Evolutionary conservation across 78 protist genomes (phyloP).

Genomic region (Isochrysis galbana): DNA sequence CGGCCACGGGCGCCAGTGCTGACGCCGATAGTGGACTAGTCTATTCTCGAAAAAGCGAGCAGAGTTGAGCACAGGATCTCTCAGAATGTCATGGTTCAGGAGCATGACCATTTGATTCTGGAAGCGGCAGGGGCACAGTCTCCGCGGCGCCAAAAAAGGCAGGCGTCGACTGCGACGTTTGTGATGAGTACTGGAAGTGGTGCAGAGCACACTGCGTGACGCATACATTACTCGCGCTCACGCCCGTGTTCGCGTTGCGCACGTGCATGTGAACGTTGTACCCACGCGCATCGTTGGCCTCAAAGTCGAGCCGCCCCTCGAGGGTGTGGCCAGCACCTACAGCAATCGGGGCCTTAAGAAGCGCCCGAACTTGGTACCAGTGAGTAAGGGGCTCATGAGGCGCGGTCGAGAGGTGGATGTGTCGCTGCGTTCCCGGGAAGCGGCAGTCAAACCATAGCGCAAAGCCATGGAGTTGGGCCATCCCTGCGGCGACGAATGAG

Average conservation of each 20-base stretch:
- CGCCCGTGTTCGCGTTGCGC: conserved; percentile 9
- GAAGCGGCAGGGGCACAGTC: neutral
- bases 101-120: too few relatives aligned
- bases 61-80: too few relatives aligned
- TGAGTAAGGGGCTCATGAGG: neutral
- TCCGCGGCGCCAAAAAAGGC: neutral
- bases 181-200: conserved; percentile 17
- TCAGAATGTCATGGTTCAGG: too few relatives aligned
- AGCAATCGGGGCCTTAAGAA: neutral
- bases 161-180: neutral
- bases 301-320: neutral
- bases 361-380: conserved; percentile 12
- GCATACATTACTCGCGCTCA: neutral
- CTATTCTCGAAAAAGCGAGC: too few relatives aligned
- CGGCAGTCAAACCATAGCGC: neutral
- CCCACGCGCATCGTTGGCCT: conserved; percentile 9
- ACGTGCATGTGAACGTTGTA: neutral
- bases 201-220: conserved; percentile 22
- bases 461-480: neutral
- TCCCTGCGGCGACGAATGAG: neutral
- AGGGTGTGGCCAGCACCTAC: neutral
- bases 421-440: neutral
- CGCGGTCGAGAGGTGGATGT: neutral
- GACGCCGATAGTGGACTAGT: too few relatives aligned
- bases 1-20: too few relatives aligned